Conservation (phyloP, 2,329 filamentous ascomycete genomes). For the Beauveria asiatica region DNA sequence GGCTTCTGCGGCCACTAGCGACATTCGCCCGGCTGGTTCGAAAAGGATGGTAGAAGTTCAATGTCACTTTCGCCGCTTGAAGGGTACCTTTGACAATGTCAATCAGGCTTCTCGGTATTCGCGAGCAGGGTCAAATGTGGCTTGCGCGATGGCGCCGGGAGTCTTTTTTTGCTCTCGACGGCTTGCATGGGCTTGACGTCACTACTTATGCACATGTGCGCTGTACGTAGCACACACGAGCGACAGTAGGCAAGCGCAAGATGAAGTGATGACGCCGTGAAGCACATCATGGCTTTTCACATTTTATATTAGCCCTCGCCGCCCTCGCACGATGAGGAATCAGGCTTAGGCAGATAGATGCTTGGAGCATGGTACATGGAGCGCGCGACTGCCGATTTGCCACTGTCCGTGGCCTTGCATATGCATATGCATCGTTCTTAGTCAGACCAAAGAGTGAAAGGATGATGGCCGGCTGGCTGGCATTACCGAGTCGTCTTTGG, state of each 20-base stretch:
- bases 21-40: background rate
- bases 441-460: too few relatives aligned
- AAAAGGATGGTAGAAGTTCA: background rate
- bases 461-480: too few relatives aligned
- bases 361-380: too few relatives aligned
- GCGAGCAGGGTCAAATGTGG: background rate
- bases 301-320: background rate
- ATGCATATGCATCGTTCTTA: too few relatives aligned
- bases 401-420: too few relatives aligned
- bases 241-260: background rate
- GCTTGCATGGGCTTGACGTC: conserved; percentile 1
- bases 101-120: conserved; percentile 3
- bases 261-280: conserved; percentile 3
- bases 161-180: background rate
- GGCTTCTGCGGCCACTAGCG: background rate
- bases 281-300: background rate
- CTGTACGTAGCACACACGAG: background rate
- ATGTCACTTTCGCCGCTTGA: background rate
- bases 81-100: background rate
- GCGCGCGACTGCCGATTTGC: too few relatives aligned
- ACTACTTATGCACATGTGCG: background rate
- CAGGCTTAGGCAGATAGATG: background rate
- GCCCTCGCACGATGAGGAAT: background rate
- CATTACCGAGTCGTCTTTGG: too few relatives aligned
- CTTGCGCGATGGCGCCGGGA: background rate